Conservation (phyloP, 192 early-diverging fungal genomes). For the Linnemannia elongata region DNA sequence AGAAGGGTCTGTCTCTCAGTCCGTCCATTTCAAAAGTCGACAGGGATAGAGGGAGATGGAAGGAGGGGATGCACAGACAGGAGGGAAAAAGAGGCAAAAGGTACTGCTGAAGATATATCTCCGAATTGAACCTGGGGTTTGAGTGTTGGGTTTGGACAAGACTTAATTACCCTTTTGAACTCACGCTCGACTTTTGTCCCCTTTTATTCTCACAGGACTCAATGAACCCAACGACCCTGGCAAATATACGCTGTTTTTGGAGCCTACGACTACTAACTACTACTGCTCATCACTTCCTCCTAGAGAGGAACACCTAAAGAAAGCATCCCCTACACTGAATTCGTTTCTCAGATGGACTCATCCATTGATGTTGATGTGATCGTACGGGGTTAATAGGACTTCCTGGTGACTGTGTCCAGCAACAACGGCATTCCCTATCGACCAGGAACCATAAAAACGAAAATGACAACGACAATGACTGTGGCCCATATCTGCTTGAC, state of each 20-base stretch:
- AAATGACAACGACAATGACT: no score
- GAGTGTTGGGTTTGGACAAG: background rate
- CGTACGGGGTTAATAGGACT: background rate
- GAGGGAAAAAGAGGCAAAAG: background rate
- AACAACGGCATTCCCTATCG: background rate
- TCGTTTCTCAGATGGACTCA: no score
- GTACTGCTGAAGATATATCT: background rate
- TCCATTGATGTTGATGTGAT: no score
- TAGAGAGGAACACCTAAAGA: no score
- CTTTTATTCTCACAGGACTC: no score
- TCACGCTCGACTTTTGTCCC: no score
- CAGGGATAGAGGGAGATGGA: background rate
- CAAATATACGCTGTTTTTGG: no score
- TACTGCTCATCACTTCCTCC: no score
- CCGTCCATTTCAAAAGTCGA: background rate
- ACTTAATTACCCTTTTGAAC: no score
- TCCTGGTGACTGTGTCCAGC: background rate
- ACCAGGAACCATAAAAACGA: no score
- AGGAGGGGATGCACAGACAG: background rate
- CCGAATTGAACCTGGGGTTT: background rate
- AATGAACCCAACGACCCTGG: no score
- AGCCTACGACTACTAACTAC: no score
- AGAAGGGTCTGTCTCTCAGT: background rate
- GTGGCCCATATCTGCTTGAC: slow-evolving; percentile 10
- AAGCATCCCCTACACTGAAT: background rate